phyloP scores from a whole-genome alignment of 306 rosid species.

The Dalbergia cultrata region DNA sequence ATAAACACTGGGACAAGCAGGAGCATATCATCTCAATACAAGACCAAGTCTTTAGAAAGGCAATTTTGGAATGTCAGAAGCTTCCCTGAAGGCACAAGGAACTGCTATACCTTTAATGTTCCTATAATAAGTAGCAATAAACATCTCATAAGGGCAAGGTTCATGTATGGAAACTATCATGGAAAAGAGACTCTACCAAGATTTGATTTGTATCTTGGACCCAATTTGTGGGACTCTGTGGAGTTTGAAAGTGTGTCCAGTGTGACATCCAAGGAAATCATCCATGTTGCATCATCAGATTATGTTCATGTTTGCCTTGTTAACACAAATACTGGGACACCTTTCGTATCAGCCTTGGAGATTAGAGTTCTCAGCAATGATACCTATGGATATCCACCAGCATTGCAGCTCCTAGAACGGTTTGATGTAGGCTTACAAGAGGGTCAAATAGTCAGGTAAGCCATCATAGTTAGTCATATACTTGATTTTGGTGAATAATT shows the following conservation, averaged over 20 bases:
- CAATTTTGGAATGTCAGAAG: conserved; percentile 58
- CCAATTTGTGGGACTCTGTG: conserved; percentile 44
- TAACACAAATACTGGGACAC: conserved; percentile 49
- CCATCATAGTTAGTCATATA: no score
- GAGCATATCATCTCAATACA: conserved; percentile 38
- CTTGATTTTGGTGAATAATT: no score
- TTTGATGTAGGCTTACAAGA: conserved; percentile 46
- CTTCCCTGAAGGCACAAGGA: conserved; percentile 48
- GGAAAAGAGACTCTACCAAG: conserved; percentile 44
- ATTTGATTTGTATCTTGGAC: conserved; percentile 53
- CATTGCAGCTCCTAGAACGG: conserved; percentile 43
- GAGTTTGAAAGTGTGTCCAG: conserved; percentile 43
- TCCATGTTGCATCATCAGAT: conserved; percentile 46
- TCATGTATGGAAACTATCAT: conserved; percentile 52
- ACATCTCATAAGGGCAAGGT: conserved; percentile 49
- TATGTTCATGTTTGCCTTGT: conserved; percentile 49
- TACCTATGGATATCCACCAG: conserved; percentile 31
- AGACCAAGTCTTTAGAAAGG: conserved; percentile 30
- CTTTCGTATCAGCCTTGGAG: conserved; percentile 56
- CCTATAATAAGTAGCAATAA: conserved; percentile 44
- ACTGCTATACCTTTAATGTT: conserved; percentile 49
- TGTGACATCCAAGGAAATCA: conserved; percentile 50
- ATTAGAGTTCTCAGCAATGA: conserved; percentile 51
- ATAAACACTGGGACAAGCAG: conserved; percentile 40
- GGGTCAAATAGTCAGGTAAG: conserved; percentile 24